Evolutionary conservation across 441 rosid species (phyloP), one percentile per base, ranked within the genome.

Genomic region (Corymbia calophylla): DNA sequence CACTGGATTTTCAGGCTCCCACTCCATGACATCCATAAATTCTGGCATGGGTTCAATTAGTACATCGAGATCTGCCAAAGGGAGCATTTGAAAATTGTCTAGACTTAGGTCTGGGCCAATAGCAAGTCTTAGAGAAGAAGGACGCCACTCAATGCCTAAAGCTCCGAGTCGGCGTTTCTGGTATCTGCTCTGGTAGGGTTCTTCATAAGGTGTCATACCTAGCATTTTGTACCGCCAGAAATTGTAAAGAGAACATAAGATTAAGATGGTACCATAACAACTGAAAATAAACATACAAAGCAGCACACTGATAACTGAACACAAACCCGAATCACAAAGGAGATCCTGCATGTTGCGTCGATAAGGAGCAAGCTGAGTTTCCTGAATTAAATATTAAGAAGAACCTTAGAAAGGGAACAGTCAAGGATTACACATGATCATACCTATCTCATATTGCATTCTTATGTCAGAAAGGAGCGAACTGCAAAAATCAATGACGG

Each of bases 311-410:
- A 87, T 92, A 27, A 86, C 35, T 73, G 90, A 86, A 73, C 89
- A 88, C 89, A 90, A 90, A 98, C 99, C 99, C 89, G 99, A 96
- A 92, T 98, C 99, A 88, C 99, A 98, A 87, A 98, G 98, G 86
- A 95, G 96, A 94, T 98, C 99, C 94, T 97, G 99, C 96, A 98
- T 92, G 93, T 98, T 98, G 93, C 99, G 95, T n/a, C 96, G 94
- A 89, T 95, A 97, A 32, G 99, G 96, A 89, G 91, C 92, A 91
- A 96, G 96, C 92, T 98, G 99, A 89, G 99, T 96, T 96, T 98
- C 99, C 99, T 98, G 95, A 91, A 93, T 91, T 91, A 92, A 90
- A 94, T 88, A 89, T 86, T 87, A 89, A 55, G 31, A 88, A 39
- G 39, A 29, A 55, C 53, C 90, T 60, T 81, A 73, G 81, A 91